phyloP scores from a whole-genome alignment of 1,284 basidiomycete species.

The Ceratobasidium theobromae region DNA sequence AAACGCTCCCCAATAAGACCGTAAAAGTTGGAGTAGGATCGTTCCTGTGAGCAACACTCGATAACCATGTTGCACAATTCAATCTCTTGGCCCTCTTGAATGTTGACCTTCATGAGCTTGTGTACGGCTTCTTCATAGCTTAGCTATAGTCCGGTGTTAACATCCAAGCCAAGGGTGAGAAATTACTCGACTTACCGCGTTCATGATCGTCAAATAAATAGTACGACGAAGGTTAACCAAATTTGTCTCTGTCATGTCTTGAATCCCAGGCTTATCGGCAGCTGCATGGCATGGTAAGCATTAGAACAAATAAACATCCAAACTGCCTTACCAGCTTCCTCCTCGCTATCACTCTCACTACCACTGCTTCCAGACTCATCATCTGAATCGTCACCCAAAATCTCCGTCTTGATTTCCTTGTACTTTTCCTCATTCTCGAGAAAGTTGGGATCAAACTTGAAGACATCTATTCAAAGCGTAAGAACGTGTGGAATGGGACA shows the following conservation, averaged over 20 bases:
- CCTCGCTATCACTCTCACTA: slow-evolving; percentile 62
- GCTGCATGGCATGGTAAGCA: slow-evolving; percentile 43
- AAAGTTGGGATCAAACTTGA: slow-evolving; percentile 91
- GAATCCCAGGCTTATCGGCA: slow-evolving; percentile 82
- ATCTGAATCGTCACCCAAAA: slow-evolving; percentile 78
- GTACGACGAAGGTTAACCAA: slow-evolving; percentile 90
- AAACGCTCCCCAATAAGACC: slow-evolving; percentile 95
- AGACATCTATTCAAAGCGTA: slow-evolving; percentile 66
- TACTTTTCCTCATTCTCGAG: slow-evolving; percentile 94
- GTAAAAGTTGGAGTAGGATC: slow-evolving; percentile 95
- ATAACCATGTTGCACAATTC: slow-evolving; percentile 98
- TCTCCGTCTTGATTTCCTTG: slow-evolving; percentile 87
- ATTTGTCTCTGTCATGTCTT: slow-evolving; percentile 94
- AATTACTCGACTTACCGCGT: slow-evolving; percentile 55
- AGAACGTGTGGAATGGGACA: not conserved
- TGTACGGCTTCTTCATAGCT: slow-evolving; percentile 99
- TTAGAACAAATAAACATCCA: not conserved
- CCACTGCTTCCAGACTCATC: slow-evolving; percentile 45
- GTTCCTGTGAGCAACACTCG: slow-evolving; percentile 99
- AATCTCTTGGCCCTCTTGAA: slow-evolving; percentile 92
- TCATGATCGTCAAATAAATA: slow-evolving; percentile 99
- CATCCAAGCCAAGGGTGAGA: slow-evolving; percentile 23
- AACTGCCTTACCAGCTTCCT: slow-evolving; percentile 44
- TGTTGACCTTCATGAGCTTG: slow-evolving; percentile 91
- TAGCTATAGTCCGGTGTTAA: slow-evolving; percentile 48